Evolutionary conservation across 257 asterid species (phyloP), one percentile per base, ranked within the genome.

Genomic region (Leptodermis oblonga): DNA sequence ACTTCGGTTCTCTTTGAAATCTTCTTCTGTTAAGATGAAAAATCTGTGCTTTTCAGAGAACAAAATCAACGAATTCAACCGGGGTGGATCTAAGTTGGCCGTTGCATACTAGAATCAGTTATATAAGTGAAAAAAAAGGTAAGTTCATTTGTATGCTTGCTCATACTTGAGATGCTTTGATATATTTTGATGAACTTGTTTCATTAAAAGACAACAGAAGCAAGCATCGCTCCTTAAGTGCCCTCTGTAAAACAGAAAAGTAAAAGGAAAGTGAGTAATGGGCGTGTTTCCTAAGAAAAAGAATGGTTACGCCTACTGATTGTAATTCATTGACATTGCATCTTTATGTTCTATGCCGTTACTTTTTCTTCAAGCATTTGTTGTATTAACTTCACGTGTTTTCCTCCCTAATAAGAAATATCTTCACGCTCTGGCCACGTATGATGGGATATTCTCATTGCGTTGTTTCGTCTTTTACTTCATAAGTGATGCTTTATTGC

Each of bases 181-280:
- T 26, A 0, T 31, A 15, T 17, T 22, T 51, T 31, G 39, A 4
- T 59, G 25, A 2, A 17, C 26, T 60, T 37, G 65, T 17, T 33
- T n/a, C n/a, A n/a, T n/a, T n/a, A n/a, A n/a, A n/a, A n/a, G n/a
- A n/a, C n/a, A n/a, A n/a, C n/a, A n/a, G n/a, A n/a, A n/a, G n/a
- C n/a, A n/a, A n/a, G n/a, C n/a, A n/a, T n/a, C n/a, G n/a, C n/a
- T n/a, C n/a, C n/a, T n/a, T n/a, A n/a, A n/a, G n/a, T n/a, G n/a
- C n/a, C n/a, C n/a, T n/a, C n/a, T n/a, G n/a, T n/a, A n/a, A n/a
- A n/a, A n/a, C n/a, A n/a, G n/a, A n/a, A n/a, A n/a, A n/a, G n/a
- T n/a, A n/a, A 60, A 30, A 60, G 65, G 26, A 33, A 60, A 33
- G 65, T 31, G 65, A 33, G 41, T 60, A 60, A 33, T 31, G 15